Conservation (phyloP, 495 filamentous ascomycete genomes). For the Entonaema liquescens region DNA sequence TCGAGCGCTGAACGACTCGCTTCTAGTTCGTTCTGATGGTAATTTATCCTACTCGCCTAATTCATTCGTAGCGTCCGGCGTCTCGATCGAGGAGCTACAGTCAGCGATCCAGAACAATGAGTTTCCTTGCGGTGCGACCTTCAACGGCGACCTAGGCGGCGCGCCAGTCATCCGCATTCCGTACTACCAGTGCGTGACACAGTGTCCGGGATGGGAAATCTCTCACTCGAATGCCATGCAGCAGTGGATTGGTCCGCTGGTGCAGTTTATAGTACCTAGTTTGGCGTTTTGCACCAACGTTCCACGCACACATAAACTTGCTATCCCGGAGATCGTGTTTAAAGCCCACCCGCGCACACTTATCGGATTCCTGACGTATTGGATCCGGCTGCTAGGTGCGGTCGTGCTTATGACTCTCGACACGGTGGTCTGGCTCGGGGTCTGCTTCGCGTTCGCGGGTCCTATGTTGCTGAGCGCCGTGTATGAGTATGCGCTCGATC, state of each 20-base stretch:
- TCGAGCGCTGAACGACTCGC: constrained; percentile 39
- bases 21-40: constrained; percentile 19
- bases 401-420: constrained; percentile 44
- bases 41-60: constrained; percentile 36
- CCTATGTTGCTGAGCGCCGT: constrained; percentile 54
- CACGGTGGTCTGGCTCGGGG: constrained; percentile 48
- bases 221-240: constrained; percentile 33
- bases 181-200: constrained; percentile 40
- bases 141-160: constrained; percentile 43
- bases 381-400: constrained; percentile 41
- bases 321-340: constrained; percentile 44
- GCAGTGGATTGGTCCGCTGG: constrained; percentile 44
- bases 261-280: constrained; percentile 47
- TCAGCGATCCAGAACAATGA: constrained; percentile 25
- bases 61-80: constrained; percentile 35
- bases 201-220: constrained; percentile 41
- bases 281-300: constrained; percentile 48
- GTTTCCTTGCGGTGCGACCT: constrained; percentile 52
- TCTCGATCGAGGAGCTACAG: constrained; percentile 25
- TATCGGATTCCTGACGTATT: constrained; percentile 36
- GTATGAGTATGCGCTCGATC: constrained; percentile 52
- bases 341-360: constrained; percentile 28
- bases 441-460: constrained; percentile 51
- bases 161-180: constrained; percentile 42
- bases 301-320: constrained; percentile 44